Conservation (phyloP, 805 yeast genomes). For the Candida pseudofarinosa region DNA sequence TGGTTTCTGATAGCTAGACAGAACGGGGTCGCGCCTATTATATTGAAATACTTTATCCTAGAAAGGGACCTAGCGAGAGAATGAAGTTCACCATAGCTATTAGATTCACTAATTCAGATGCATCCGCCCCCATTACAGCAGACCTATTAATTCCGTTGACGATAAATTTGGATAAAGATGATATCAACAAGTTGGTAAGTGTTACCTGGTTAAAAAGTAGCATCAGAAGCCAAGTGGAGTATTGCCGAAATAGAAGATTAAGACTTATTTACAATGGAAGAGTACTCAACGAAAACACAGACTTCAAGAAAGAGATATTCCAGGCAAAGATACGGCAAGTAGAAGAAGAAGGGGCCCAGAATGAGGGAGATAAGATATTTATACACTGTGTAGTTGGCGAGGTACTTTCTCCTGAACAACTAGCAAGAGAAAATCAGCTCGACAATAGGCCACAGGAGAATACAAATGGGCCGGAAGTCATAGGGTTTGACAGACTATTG, state of each 20-base stretch:
- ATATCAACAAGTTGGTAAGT: constrained; percentile 26
- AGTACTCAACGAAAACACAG: constrained; percentile 54
- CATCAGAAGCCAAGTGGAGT: constrained; percentile 22
- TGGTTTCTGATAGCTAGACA: not conserved
- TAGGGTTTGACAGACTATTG: constrained; percentile 81
- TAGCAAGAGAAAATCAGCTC: constrained; percentile 54
- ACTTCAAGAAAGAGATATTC: constrained; percentile 49
- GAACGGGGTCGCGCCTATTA: not conserved
- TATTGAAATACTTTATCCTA: not conserved
- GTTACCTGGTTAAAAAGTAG: constrained; percentile 26
- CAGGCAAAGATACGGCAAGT: constrained; percentile 20
- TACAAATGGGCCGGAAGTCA: constrained; percentile 59
- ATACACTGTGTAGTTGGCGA: constrained; percentile 81
- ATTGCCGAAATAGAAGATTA: constrained; percentile 43
- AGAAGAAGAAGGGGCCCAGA: constrained; percentile 3
- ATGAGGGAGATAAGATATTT: constrained; percentile 41
- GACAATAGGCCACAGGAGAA: constrained; percentile 49
- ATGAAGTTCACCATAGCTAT: constrained; percentile 25
- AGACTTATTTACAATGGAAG: constrained; percentile 68
- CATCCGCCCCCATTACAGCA: constrained; percentile 13
- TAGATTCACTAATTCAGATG: constrained; percentile 26
- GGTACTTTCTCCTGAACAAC: constrained; percentile 48
- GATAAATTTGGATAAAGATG: constrained; percentile 25
- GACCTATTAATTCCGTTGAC: constrained; percentile 29
- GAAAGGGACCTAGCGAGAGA: not conserved